Base-by-base conservation (phyloP, 768 basidiomycete genomes). In the Scleroderma citrinum region DNA sequence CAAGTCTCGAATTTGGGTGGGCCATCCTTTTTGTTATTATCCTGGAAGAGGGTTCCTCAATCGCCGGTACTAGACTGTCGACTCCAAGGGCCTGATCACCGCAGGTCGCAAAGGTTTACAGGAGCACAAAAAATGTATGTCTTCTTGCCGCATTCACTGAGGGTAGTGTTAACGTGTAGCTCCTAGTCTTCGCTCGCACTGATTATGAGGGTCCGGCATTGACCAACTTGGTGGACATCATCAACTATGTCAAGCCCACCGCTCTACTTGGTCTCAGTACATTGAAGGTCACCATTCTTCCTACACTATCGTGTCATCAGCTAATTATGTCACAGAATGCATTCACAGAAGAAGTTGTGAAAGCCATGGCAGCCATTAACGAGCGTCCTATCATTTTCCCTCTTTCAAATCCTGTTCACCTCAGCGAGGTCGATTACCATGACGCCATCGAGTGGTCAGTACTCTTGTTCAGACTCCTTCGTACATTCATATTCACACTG, bases 321-420 rank as follows among this genome's bases (percentile, higher is more conserved):
- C 16, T 44, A 53, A 47, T 51, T 30, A 38, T 21, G 21, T 41
- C 19, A 46, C 48, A 70, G 66, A 70, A 69, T 36, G 83, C 84
- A 1, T 91, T 91, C 70, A 76, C 70, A 11, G 74, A 83, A 61
- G 70, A 77, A 11, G 79, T 81, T 29, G 78, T 90, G 29, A 71
- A 70, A 47, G 66, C 74, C 34, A 86, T 90, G 85, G 75, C 78
- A 16, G 66, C 72, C 7, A 65, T 82, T 39, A 89, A 88, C 66
- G 57, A 66, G 16, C 77, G 78, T 2, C 87, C 87, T n/a, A 83
- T 89, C 69, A 78, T 90, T 60, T 88, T 91, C 71, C 86, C 87
- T 30, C 76, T 90, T 1, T 86, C 84, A 30, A 90, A 90, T 63
- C 87, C 87, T 12, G 70, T 81, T 21, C 71, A 75, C 26, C 70